Evolutionary conservation across 306 rosid genomes (phyloP), one percentile per base, ranked within the genome.

Genomic region (Betula pendula): DNA sequence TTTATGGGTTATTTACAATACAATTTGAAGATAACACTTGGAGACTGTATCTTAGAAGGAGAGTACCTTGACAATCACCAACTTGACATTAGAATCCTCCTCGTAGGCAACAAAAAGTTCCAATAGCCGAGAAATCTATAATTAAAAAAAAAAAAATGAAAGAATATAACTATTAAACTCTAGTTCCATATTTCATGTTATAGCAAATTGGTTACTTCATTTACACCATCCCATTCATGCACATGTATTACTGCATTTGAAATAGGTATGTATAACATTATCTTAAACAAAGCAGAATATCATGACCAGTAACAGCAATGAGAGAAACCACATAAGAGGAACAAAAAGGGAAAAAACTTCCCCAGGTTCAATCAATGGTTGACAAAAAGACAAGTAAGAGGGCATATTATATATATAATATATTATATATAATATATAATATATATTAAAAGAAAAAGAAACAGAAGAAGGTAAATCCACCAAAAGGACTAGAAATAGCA

Each of bases 51-150:
- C 7, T 4, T 38, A 5, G 6, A 38, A 5, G 42, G 6, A 38
- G 42, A 71, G 53, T 84, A 90, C 98, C 98, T 94, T 92, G 77
- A 92, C 31, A 51, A 94, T 27, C 77, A 89, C 74, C 86, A 92
- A 80, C 79, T 92, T 92, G 73, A 92, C 84, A 82, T 81, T 85
- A 75, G 92, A 60, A 79, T 92, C 88, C 53, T 73, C 74, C 70
- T 92, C 98, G 17, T 79, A 90, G 4, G 89, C 74, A 17, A 73
- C 42, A 66, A 92, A 88, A 73, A 85, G 80, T 66, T 90, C 92
- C 81, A 90, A 79, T 40, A 94, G 87, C 42, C 73, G 88, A 75
- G 92, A 86, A 55, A 88, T 79, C 97, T 94, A 71, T 35, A 82
- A 40, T 51, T 33, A 48, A 60, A 71, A 38, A 38, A 6, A 6